Evolutionary conservation across 2,329 filamentous ascomycete species (phyloP), one percentile per base, ranked within the genome.

Genomic region (Domatiomyces globalis): DNA sequence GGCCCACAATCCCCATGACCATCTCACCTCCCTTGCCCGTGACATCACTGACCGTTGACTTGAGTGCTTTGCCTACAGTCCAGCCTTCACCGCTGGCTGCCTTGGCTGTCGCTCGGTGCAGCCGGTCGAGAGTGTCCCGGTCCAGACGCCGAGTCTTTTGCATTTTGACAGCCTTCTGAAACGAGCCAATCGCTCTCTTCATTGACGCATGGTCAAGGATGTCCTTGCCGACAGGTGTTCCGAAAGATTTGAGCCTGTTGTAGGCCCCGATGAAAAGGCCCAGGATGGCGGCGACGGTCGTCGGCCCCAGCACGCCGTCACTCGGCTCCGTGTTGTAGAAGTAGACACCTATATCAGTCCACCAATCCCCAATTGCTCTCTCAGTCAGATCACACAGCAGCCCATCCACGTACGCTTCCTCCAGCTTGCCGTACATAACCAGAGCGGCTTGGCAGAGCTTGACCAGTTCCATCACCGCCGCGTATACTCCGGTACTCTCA

Each of bases 1-100:
- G 81, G 42, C 83, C 85, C 5, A 95, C 88, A 74, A 94, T 94
- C n/a, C 87, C 89, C 73, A 94, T 87, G 46, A 95, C 84, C 70
- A 95, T 85, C 66, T 95, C 90, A 46, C 89, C 89, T 49, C 90
- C 84, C 65, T 95, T 95, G 12, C 92, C 90, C 59, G 87, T 87
- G 42, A 98, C 80, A 67, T 95, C 92, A 17, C 85, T 88, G 46
- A 96, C 85, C 0, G 90, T 95, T 2, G 87, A 94, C 65, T 96
- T 96, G 61, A 98, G 87, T 17, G 90, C 89, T 62, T 87, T 84
- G 48, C 88, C 86, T n/a, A 94, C 86, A 15, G 84, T 85, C 87
- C 90, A 95, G 2, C 84, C 85, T 63, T 95, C 88, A 33, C 87
- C 84, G 48, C 84, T 85, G 2, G 88, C 89, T 29, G 87, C 88